A percentile compares a stretch with the other conserved stretches of the same genome.
Conservation (phyloP, 768 basidiomycete genomes). For the Pleurotus ostreatus region DNA sequence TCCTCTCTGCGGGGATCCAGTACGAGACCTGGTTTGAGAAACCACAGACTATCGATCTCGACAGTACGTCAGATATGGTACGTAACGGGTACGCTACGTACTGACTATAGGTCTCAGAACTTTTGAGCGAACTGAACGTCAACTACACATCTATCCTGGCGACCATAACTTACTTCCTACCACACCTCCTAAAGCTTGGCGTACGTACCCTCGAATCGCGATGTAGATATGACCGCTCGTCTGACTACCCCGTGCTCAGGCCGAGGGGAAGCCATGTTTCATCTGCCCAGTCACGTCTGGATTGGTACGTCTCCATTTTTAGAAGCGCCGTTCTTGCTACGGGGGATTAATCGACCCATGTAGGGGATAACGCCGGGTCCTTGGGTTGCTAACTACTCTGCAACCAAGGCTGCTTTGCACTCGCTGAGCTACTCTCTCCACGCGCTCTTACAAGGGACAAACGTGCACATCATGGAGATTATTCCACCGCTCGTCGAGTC, state of each 20-base stretch:
- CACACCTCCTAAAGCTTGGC: constrained; percentile 50
- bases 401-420: constrained; percentile 52
- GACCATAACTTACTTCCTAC: constrained; percentile 43
- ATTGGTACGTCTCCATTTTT: constrained; percentile 22
- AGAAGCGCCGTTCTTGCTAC: no score
- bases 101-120: constrained; percentile 22
- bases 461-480: constrained; percentile 52
- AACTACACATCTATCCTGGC: constrained; percentile 51
- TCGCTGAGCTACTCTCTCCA: constrained; percentile 46
- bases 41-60: constrained; percentile 28
- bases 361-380: constrained; percentile 34
- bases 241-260: constrained; percentile 20
- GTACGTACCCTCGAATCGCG: constrained; percentile 21
- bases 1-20: constrained; percentile 53
- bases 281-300: constrained; percentile 51
- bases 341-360: no score
- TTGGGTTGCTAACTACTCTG: constrained; percentile 45
- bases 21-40: constrained; percentile 43
- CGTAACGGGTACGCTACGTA: neutral
- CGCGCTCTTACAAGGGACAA: constrained; percentile 41
- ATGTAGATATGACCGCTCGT: no score
- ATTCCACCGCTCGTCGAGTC: constrained; percentile 62
- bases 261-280: constrained; percentile 41
- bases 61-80: constrained; percentile 22
- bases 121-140: constrained; percentile 43